Base-by-base conservation (phyloP, 371 early-diverging fungal genomes). In the Choanephora cucurbitarum region DNA sequence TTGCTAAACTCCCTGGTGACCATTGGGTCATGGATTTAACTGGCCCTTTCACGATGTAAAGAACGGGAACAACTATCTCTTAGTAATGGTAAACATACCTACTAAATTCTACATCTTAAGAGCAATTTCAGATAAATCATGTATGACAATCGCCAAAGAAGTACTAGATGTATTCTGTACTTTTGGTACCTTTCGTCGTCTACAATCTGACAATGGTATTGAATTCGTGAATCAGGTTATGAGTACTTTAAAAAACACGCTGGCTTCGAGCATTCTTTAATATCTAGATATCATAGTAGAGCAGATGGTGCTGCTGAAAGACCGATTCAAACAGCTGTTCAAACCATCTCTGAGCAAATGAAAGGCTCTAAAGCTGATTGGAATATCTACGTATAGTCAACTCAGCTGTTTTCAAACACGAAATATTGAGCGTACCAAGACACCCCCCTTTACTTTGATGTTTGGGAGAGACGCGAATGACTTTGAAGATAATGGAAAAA, bases 21-120 rank as follows among this genome's bases (percentile, higher is more conserved):
- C 62, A 64, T 24, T 55, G 62, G 52, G 58, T 60, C 9, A 64
- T 67, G 0, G 72, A 72, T 37, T 34, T 66, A 14, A 63, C 72
- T 47, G 64, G 62, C 13, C 61, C 64, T 8, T 55, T 66, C 44
- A 21, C 33, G 10, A 52, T 55, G 18, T 52, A 3, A 5, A 37
- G 7, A 42, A n/a, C 21, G 53, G 53, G 1, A 55, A 46, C 31
- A 46, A 46, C 22, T 46, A 46, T 17, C 24, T 46, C 13, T 28
- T 46, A 14, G 17, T 46, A 5, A 46, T 46, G 46, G 46, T 46
- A 23, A 24, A 46, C n/a, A 46, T 46, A 14, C 8, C 46, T 46
- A 46, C 46, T 6, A 21, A 24, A 23, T 49, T n/a, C 49, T 34
- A 18, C 21, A 21, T 49, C 7, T 23, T 49, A 21, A 32, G 31